Conservation (phyloP, 2,329 filamentous ascomycete genomes). For the Didymella arachidicola region DNA sequence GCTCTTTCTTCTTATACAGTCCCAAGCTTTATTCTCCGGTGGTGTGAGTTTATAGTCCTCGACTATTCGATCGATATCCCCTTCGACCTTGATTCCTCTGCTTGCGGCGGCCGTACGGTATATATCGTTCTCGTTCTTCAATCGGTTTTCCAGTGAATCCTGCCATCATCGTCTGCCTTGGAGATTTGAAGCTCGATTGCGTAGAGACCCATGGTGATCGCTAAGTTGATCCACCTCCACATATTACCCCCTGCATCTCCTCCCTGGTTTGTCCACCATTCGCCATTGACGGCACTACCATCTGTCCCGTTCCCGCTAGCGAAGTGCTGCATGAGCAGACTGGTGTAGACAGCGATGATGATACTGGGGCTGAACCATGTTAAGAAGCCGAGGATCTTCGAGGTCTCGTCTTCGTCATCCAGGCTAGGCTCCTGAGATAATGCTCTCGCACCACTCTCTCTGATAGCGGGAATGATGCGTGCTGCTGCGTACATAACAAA, state of each 20-base stretch:
- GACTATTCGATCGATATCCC: not conserved
- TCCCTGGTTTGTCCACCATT: slow-evolving; percentile 86
- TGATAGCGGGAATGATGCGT: slow-evolving; percentile 91
- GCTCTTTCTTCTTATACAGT: not conserved
- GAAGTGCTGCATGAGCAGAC: slow-evolving; percentile 93
- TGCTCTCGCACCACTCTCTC: slow-evolving; percentile 82
- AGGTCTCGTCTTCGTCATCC: slow-evolving; percentile 84
- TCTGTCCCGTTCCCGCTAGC: slow-evolving; percentile 65
- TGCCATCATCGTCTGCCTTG: slow-evolving; percentile 78
- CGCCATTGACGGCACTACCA: slow-evolving; percentile 58
- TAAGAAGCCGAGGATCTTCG: slow-evolving; percentile 79
- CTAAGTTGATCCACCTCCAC: slow-evolving; percentile 94
- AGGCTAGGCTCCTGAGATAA: slow-evolving; percentile 84
- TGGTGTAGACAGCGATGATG: slow-evolving; percentile 95
- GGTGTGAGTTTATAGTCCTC: not conserved
- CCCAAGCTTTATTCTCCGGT: not conserved
- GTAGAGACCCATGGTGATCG: slow-evolving; percentile 87
- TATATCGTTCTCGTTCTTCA: slow-evolving; percentile 47
- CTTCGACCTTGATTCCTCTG: not conserved
- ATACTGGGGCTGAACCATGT: slow-evolving; percentile 96
- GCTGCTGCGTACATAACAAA: slow-evolving; percentile 96
- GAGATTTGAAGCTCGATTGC: slow-evolving; percentile 89
- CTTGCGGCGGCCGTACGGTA: not conserved
- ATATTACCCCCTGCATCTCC: slow-evolving; percentile 83
- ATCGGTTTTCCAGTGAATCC: slow-evolving; percentile 92